A percentile compares a stretch with the other conserved stretches of the same genome.
phyloP scores from a whole-genome alignment of 129 eudicot species.

The Heracleum sosnowskyi region DNA sequence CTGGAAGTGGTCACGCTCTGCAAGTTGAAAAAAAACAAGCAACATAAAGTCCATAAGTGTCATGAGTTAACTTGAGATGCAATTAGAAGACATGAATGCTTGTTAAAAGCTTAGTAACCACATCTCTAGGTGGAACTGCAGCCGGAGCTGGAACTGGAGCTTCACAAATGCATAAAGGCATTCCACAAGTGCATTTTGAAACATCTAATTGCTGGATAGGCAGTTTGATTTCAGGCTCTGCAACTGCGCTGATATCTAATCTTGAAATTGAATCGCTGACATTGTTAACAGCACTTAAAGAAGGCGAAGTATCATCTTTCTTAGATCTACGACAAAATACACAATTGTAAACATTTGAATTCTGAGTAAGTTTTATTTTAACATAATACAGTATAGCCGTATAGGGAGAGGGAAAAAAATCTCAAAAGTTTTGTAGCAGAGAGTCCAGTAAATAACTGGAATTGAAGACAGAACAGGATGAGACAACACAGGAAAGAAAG shows the following conservation, averaged over 20 bases:
- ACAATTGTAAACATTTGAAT: too few species aligned
- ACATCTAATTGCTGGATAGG: constrained; percentile 18
- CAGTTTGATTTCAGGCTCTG: constrained; percentile 16
- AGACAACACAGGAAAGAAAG: neutral
- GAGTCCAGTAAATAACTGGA: neutral
- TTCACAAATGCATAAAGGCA: constrained; percentile 98
- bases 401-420: too few species aligned
- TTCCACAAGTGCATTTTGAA: constrained; percentile 88
- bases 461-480: neutral
- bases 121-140: constrained; percentile 34
- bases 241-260: constrained; percentile 30
- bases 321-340: constrained; percentile 15
- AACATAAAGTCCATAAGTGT: constrained; percentile 3
- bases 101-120: constrained; percentile 40
- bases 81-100: neutral
- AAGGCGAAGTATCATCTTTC: constrained; percentile 17
- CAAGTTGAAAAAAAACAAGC: constrained; percentile 7
- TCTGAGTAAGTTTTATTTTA: neutral
- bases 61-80: neutral
- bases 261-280: constrained; percentile 33
- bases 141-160: constrained; percentile 29
- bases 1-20: constrained; percentile 40
- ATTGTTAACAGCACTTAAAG: constrained; percentile 21
- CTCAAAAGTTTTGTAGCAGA: neutral
- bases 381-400: neutral